Percentiles rank a stretch among this genome's conserved stretches.
phyloP scores from a whole-genome alignment of 495 filamentous ascomycete species.

The Evernia prunastri region DNA sequence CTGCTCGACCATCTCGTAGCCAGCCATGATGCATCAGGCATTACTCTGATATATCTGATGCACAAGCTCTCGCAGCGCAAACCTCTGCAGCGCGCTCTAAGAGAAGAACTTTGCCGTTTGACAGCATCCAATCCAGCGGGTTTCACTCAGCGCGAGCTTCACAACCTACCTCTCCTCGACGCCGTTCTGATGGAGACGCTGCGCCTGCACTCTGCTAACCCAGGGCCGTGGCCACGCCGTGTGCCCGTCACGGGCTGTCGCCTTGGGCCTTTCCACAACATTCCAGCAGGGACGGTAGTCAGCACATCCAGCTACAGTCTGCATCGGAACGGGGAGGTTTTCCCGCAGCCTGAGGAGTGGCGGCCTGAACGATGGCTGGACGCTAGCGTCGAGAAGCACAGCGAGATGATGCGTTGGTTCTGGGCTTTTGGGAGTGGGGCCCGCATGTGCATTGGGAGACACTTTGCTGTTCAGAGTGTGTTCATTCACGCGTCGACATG shows the following conservation, averaged over 20 bases:
- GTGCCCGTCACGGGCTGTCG: slow-evolving; percentile 43
- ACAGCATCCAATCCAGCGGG: background rate
- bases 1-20: slow-evolving; percentile 61
- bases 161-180: slow-evolving; percentile 62
- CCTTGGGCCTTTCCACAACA: background rate
- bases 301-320: background rate
- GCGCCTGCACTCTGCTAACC: slow-evolving; percentile 65
- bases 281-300: background rate
- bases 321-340: background rate
- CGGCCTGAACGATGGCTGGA: slow-evolving; percentile 23
- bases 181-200: slow-evolving; percentile 71
- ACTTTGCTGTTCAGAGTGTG: slow-evolving; percentile 40
- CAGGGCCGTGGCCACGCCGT: slow-evolving; percentile 66
- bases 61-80: background rate
- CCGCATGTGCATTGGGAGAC: slow-evolving; percentile 75
- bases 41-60: slow-evolving; percentile 60
- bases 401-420: slow-evolving; percentile 60
- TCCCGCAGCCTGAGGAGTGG: background rate
- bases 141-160: slow-evolving; percentile 40
- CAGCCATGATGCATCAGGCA: slow-evolving; percentile 70
- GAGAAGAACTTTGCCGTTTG: background rate
- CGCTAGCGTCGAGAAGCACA: slow-evolving; percentile 30
- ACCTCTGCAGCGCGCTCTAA: background rate
- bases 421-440: slow-evolving; percentile 83
- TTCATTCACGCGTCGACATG: background rate